Conservation (phyloP, 139 green algal species). For the Diplosphaera chodatii region DNA sequence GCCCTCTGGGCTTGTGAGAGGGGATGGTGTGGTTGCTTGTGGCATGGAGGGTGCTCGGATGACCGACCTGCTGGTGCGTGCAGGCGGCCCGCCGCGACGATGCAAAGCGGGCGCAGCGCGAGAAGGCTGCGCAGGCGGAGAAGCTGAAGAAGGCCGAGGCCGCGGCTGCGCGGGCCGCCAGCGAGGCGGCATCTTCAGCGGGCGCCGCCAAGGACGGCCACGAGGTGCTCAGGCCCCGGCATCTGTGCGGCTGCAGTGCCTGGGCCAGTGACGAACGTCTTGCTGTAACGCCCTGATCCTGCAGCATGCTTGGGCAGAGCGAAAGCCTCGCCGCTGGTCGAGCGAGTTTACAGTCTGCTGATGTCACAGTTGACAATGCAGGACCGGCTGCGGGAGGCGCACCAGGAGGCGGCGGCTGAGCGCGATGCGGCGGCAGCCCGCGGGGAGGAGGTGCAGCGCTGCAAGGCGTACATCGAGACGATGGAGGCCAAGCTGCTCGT, state of each 20-base stretch:
- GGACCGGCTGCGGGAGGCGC: constrained; percentile 22
- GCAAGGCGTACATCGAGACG: constrained; percentile 27
- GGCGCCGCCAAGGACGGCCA: background rate
- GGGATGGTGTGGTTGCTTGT: too few relatives aligned
- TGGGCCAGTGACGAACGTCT: too few relatives aligned
- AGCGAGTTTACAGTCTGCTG: too few relatives aligned
- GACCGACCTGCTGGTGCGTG: too few relatives aligned
- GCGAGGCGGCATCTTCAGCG: background rate
- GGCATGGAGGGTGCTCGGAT: too few relatives aligned
- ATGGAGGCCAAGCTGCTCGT: constrained; percentile 35
- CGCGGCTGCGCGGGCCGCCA: constrained; percentile 6
- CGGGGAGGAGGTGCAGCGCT: constrained; percentile 9
- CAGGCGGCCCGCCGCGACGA: constrained; percentile 20
- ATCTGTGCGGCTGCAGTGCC: too few relatives aligned
- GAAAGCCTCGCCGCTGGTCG: too few relatives aligned
- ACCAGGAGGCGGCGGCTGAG: constrained; percentile 3
- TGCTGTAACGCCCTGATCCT: too few relatives aligned
- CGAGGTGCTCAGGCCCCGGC: too few relatives aligned
- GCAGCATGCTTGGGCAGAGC: too few relatives aligned
- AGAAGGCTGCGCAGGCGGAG: constrained; percentile 38
- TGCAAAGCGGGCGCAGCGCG: constrained; percentile 31
- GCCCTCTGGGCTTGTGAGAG: too few relatives aligned
- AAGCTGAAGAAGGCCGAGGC: constrained; percentile 26
- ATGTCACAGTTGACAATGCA: constrained; percentile 16
- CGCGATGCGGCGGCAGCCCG: background rate